Evolutionary conservation across 192 early-diverging fungal species (phyloP).

Genomic region (Rhizoclosmatium globosum): DNA sequence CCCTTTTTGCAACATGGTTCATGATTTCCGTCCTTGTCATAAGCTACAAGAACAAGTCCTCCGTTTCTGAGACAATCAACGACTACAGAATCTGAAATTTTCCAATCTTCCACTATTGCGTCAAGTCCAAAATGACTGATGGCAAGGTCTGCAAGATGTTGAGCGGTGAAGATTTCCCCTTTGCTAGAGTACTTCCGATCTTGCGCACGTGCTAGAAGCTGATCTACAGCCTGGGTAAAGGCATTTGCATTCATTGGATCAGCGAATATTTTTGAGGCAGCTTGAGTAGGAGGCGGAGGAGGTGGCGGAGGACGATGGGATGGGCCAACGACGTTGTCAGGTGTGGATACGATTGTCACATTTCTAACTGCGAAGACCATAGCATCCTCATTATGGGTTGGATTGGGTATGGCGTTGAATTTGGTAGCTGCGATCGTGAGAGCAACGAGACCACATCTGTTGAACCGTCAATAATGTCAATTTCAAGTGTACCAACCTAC

Average conservation of each 20-base stretch:
- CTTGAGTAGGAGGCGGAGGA: not conserved
- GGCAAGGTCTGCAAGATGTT: constrained; percentile 14
- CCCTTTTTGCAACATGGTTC: constrained; percentile 36
- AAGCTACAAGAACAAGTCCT: constrained; percentile 33
- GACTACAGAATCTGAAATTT: not conserved
- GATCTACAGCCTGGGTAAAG: not conserved
- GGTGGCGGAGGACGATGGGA: not conserved
- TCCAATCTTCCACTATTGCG: constrained; percentile 19
- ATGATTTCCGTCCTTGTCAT: constrained; percentile 45
- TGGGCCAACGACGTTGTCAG: not conserved
- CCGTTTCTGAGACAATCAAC: not conserved
- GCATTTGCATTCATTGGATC: not conserved
- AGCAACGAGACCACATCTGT: constrained; percentile 16
- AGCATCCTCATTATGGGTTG: not conserved
- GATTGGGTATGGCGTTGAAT: not conserved
- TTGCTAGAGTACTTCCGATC: not conserved
- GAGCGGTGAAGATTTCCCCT: constrained; percentile 35
- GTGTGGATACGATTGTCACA: not conserved
- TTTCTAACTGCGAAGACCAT: no score
- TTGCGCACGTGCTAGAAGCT: not conserved
- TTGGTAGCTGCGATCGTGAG: not conserved
- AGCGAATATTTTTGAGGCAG: not conserved
- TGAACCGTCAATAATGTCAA: not conserved
- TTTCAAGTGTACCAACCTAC: not conserved
- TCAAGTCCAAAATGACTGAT: not conserved